Base-by-base conservation (phyloP, 306 rosid genomes). In the Cyamopsis tetragonoloba region DNA sequence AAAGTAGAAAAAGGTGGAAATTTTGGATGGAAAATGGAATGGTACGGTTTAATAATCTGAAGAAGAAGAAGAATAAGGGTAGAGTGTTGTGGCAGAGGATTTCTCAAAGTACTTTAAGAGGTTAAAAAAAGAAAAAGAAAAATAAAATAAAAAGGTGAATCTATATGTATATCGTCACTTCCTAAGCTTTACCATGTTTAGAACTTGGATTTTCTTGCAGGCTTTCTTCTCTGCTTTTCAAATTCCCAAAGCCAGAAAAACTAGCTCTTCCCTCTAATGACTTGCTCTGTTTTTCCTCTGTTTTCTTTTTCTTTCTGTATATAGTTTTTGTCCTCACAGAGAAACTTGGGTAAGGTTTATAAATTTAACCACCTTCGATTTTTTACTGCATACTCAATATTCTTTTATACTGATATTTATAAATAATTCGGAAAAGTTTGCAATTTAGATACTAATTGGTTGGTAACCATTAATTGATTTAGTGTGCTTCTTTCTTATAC, bases 141-240 rank as follows among this genome's bases (percentile, higher is more conserved):
- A 44, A 20, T 24, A 62, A 55, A 31, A 42, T 24, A 68, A 58
- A 41, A 58, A 41, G 39, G 74, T 73, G 80, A 86, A 81, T 86
- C 75, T 82, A 76, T 82, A 76, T 38, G 64, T 22, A 48, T 73
- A 71, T 77, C 34, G 35, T 77, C 56, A 53, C 26, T 79, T 84
- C 87, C 80, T 86, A 84, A 77, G 88, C 83, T 70, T 86, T 88
- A 55, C 96, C 80, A 84, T 75, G 91, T 86, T 83, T 84, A 77
- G 97, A 61, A 57, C 77, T 84, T 9, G 71, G 89, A 77, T 81
- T 86, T 74, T 79, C 71, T 81, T 77, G 85, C 93, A 88, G 88
- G 81, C 86, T 82, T 91, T 88, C 77, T 62, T 70, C 79, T 55
- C 74, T 80, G 82, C 83, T 71, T 72, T 72, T 79, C 83, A 69